Evolutionary conservation across 2,329 filamentous ascomycete genomes (phyloP), one percentile per base, ranked within the genome.

Genomic region (Exophiala sideris): DNA sequence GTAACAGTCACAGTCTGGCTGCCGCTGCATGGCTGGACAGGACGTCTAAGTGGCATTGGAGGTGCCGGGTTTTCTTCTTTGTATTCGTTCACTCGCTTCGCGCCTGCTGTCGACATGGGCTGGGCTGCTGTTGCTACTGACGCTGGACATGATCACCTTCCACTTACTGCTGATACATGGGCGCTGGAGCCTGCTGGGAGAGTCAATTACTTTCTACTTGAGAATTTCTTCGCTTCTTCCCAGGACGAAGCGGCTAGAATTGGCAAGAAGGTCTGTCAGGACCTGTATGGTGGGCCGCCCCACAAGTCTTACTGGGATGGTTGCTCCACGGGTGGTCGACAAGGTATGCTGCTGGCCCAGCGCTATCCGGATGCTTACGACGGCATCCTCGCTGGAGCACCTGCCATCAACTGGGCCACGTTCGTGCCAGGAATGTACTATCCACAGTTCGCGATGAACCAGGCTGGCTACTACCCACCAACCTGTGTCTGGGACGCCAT

Each of bases 241-340:
- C 40, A 70, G 2, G 59, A 69, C 38, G 71, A 73, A 18, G 61
- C 69, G 58, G 61, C 68, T 2, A 14, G 64, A 2, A 59, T 74
- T 38, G 56, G 53, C 32, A 56, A 59, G 34, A 33, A 24, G 6
- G 33, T 57, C 29, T 41, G 45, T 8, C 14, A 21, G 14, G 11
- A n/a, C 10, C 57, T 42, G 45, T 59, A 59, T 35, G 48, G 49
- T n/a, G 29, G 10, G 18, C 32, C 33, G 24, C 32, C 42, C 7
- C 24, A 29, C 24, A 11, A n/a, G n/a, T 46, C 53, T 9, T 85
- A 84, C 66, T 84, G 77, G 56, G 63, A 77, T 2, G 82, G 82
- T 4, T 85, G 82, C 62, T 84, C 80, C 0, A 78, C 80, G 0
- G 82, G 83, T 5, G 82, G 83, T 1, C 72, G 82, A 0, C 79